A percentile compares a stretch with the other conserved stretches of the same genome.
phyloP scores from a whole-genome alignment of 2,329 filamentous ascomycete species.

The Paecilomyces sp. region DNA sequence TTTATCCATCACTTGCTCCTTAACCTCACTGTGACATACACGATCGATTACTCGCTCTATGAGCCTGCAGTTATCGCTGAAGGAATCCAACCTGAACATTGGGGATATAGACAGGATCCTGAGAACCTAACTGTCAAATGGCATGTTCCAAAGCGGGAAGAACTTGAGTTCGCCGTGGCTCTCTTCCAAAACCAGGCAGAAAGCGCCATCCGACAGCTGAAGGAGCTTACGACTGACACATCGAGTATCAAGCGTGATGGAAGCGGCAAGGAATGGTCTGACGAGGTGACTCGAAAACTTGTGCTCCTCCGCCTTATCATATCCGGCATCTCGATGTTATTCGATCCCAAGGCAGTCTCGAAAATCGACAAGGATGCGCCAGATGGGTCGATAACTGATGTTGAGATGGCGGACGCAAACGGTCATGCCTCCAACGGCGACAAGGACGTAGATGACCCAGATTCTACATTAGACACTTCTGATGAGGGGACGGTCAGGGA shows the following conservation, averaged over 20 bases:
- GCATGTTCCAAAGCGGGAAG: conserved; percentile 74
- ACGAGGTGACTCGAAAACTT: conserved; percentile 86
- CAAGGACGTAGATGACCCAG: conserved; percentile 15
- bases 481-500: conserved; percentile 61
- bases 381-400: conserved; percentile 35
- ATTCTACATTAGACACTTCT: conserved; percentile 47
- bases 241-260: conserved; percentile 83
- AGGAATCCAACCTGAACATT: conserved; percentile 70
- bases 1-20: conserved; percentile 94
- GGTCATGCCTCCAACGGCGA: conserved; percentile 13
- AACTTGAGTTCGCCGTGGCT: conserved; percentile 82
- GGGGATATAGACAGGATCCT: conserved; percentile 72
- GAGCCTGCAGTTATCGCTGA: conserved; percentile 66
- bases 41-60: conserved; percentile 80
- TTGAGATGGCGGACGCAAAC: conserved; percentile 40
- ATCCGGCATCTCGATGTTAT: conserved; percentile 82
- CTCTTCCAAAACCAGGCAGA: conserved; percentile 79
- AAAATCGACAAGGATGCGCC: conserved; percentile 43
- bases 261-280: conserved; percentile 97
- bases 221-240: conserved; percentile 70
- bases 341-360: conserved; percentile 70
- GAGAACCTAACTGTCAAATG: conserved; percentile 76
- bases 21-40: conserved; percentile 90
- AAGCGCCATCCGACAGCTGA: conserved; percentile 66
- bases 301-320: conserved; percentile 82